phyloP scores from a whole-genome alignment of 805 yeast species.

The Monosporozyma siamensis region DNA sequence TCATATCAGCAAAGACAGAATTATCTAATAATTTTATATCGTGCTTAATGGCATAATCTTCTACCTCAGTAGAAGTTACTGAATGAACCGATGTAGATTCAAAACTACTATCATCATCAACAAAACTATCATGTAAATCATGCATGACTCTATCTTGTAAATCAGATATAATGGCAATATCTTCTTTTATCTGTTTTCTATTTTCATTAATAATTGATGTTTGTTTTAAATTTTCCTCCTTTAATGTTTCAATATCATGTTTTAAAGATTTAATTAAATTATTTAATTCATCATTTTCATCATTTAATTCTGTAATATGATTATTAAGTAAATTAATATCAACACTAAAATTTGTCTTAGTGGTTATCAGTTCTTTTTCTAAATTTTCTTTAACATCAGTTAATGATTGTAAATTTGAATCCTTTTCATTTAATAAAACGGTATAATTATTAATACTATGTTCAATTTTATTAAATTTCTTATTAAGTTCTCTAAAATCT shows the following conservation, averaged over 20 bases:
- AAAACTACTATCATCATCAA: not conserved
- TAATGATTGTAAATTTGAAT: slow-evolving; percentile 38
- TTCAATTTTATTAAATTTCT: slow-evolving; percentile 31
- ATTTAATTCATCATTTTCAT: slow-evolving; percentile 47
- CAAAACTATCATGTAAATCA: not conserved
- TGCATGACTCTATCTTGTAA: slow-evolving; percentile 1
- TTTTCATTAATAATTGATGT: not conserved
- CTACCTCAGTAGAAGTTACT: not conserved
- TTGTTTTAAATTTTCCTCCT: not conserved
- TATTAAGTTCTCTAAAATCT: slow-evolving; percentile 33
- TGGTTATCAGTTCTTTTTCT: slow-evolving; percentile 31
- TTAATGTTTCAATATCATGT: slow-evolving; percentile 3
- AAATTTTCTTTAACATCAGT: slow-evolving; percentile 34
- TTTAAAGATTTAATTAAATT: slow-evolving; percentile 1
- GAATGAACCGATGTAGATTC: not conserved
- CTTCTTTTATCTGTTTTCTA: slow-evolving; percentile 2
- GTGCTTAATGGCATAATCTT: not conserved
- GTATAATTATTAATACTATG: not conserved
- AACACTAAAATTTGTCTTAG: slow-evolving; percentile 30
- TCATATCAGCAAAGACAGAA: not conserved
- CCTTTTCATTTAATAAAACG: slow-evolving; percentile 30
- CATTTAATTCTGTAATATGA: slow-evolving; percentile 52
- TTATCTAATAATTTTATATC: slow-evolving; percentile 1
- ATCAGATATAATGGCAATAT: not conserved
- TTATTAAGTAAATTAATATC: slow-evolving; percentile 42